Percentiles rank a stretch among this genome's conserved stretches.
These are phyloP conservation scores for Geotrichum siamense DNA, from an alignment of 1,139 yeast species.

Conservation along the genomic window DNA sequence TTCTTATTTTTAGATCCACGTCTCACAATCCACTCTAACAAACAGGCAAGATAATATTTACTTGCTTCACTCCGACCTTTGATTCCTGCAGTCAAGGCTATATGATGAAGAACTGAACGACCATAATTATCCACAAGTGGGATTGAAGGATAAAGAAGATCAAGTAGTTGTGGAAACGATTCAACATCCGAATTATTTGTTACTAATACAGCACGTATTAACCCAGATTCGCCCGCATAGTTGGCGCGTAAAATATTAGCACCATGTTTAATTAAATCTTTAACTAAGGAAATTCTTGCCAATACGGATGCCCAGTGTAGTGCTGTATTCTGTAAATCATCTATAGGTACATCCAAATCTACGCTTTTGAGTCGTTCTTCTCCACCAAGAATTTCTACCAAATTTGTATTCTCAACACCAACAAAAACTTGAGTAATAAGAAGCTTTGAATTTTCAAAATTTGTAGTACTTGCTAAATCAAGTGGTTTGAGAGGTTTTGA, in stretches of 20 bases:
- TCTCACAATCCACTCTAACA: conserved; percentile 74
- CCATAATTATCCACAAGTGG: conserved; percentile 66
- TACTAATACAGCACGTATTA: conserved; percentile 81
- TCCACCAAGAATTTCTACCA: conserved; percentile 32
- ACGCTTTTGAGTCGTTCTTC: conserved; percentile 14
- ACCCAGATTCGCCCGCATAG: conserved; percentile 81
- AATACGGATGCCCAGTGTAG: conserved; percentile 95
- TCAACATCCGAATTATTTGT: conserved; percentile 76
- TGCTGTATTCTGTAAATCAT: conserved; percentile 87
- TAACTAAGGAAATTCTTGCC: conserved; percentile 68
- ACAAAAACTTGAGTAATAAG: conserved; percentile 52
- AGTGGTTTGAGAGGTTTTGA: conserved; percentile 46
- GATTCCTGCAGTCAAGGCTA: conserved; percentile 70
- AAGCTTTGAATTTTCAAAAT: conserved; percentile 47
- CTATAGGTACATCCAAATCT: conserved; percentile 69
- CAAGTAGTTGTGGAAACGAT: conserved; percentile 66
- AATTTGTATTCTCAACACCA: conserved; percentile 39
- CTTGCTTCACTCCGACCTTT: conserved; percentile 62
- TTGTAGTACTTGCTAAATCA: conserved; percentile 33
- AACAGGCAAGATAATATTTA: conserved; percentile 66
- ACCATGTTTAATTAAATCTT: conserved; percentile 65
- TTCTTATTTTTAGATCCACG: conserved; percentile 37
- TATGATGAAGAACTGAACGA: conserved; percentile 88
- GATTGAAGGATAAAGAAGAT: conserved; percentile 68
- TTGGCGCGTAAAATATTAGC: conserved; percentile 63